Conservation (phyloP, 2,329 filamentous ascomycete genomes). For the Fragosphaeria purpurea region DNA sequence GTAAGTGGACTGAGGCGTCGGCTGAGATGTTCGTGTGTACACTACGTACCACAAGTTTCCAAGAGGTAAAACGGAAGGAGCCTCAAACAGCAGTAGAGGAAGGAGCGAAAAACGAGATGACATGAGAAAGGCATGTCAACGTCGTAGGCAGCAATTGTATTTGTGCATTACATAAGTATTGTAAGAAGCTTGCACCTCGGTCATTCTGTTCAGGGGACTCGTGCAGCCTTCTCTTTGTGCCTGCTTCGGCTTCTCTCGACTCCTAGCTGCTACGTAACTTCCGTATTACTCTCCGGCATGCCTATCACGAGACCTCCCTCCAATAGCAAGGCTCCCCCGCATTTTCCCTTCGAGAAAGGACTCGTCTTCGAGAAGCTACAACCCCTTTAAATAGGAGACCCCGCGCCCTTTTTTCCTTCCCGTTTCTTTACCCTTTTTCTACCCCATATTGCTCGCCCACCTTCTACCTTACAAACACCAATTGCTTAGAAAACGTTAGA, state of each 20-base stretch:
- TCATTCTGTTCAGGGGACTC: too few species aligned
- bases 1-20: slow-evolving; percentile 4
- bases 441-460: background rate
- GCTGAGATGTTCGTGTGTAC: too few species aligned
- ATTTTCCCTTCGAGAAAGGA: background rate
- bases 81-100: background rate
- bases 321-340: slow-evolving; percentile 8
- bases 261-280: too few species aligned
- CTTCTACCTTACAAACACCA: slow-evolving; percentile 3
- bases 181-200: too few species aligned
- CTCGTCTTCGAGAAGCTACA: background rate
- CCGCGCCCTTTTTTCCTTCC: slow-evolving; percentile 3
- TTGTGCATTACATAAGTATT: too few species aligned
- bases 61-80: too few species aligned
- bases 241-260: too few species aligned
- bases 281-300: too few species aligned
- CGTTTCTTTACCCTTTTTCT: background rate
- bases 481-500: slow-evolving; percentile 14
- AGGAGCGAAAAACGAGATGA: background rate
- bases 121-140: too few species aligned
- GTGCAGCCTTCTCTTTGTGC: too few species aligned
- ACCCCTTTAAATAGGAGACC: slow-evolving; percentile 8
- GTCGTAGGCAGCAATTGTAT: too few species aligned
- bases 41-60: too few species aligned
- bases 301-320: background rate